Evolutionary conservation across 306 rosid species (phyloP), one percentile per base, ranked within the genome.

Genomic region (Trifolium pratense): DNA sequence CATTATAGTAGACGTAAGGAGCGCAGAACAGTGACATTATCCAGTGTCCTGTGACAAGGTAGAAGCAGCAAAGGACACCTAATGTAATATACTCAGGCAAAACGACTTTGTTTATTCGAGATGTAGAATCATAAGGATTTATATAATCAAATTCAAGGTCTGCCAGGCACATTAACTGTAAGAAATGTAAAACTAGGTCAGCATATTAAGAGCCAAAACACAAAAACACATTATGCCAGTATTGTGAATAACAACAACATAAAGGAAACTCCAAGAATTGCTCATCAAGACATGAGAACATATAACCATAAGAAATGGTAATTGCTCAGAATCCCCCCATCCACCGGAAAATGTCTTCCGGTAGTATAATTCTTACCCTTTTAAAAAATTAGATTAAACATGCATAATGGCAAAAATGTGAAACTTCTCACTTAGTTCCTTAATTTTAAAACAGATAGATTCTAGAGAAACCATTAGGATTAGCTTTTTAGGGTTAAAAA

Each of bases 151-250:
- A 91, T 77, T 94, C 99, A 2, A 94, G 88, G 85, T 94, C 97
- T 14, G 97, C 99, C 80, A 91, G 79, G 82, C 93, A 91, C 97
- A 94, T 91, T 43, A 94, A 91, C 99, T 91, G 96, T 89, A 78
- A 79, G 6, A 18, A 53, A 66, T 64, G 66, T 59, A 11, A 34
- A 46, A 71, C 36, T 59, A 55, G 13, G 53, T 74, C 59, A 80
- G 73, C 56, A 2, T 21, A 57, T 10, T 68, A 14, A 61, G 12
- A 29, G 16, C 37, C 13, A 21, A 79, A 68, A 56, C n/a, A 23
- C 79, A 70, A 71, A 31, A 83, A 52, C 6, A 9, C 68, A 49
- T 37, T 56, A 20, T 26, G 31, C 29, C 10, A 39, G 73, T 7
- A 75, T 13, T 53, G 39, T 5, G 3, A 65, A 52, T 43, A 79